Base-by-base conservation (phyloP, 768 basidiomycete genomes). In the Mrakia blollopis region DNA sequence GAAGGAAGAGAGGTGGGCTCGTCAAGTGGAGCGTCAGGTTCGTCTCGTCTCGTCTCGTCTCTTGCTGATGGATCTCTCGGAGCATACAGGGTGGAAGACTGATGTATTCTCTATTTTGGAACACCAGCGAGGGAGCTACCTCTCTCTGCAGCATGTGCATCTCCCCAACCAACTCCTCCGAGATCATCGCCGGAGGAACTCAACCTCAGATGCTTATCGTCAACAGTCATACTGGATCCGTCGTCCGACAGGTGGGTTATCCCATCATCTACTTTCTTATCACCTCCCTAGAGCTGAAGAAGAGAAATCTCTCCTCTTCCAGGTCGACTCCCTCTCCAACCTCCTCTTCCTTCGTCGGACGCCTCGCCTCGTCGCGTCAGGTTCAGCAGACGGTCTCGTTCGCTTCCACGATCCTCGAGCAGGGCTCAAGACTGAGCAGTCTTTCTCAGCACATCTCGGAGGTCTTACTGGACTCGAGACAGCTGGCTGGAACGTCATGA, bases 171-270 rank as follows among this genome's bases (percentile, higher is more conserved):
- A 76, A 86, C 87, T 73, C 88, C 88, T 6, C 87, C 86, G 81
- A 81, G 78, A 91, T 91, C 37, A 87, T 87, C 6, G 88, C 91
- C 88, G 44, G 84, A 84, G 72, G 83, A 16, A 72, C 80, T 1
- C 77, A 79, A 10, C 87, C 89, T 71, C 91, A 92, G 79, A 82
- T 94, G 78, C 83, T 89, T 60, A 84, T 92, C 75, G 83, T 93
- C 73, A 94, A 92, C 83, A 85, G 90, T n/a, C 85, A 88, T 81
- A 91, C 91, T 0, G 93, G 93, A 50, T 84, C 84, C 67, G 82
- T 88, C 61, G 84, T 90, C 30, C 88, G 91, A 74, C 87, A 89
- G 81, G 85, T 87, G 14, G 16, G 80, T 52, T 37, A 9, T 44
- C 11, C 10, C 11, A 11, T 14, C 10, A 14, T 2, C 10, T 44